Base-by-base conservation (phyloP, 345 rosid species). In the Isatis tinctoria region DNA sequence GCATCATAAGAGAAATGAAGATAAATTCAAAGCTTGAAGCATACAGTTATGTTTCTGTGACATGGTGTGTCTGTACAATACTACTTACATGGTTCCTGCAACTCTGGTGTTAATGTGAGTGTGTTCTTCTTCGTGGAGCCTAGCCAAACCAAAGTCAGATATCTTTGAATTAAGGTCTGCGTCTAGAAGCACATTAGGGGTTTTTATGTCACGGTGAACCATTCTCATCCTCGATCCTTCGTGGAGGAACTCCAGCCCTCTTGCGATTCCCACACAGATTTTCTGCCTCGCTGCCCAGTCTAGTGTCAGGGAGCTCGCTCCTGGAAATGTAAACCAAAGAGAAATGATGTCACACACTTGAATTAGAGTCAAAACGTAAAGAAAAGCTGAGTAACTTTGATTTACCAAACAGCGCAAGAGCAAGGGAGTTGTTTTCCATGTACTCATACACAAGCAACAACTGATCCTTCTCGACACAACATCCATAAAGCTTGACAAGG, bases 111-210 rank as follows among this genome's bases (percentile, higher is more conserved):
- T 87, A 51, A 89, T 78, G 62, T 84, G 91, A 40, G 81, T 80
- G 49, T 85, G 77, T 8, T 83, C 91, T 58, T 62, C 85, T 32
- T 81, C 86, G 6, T 82, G 39, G 44, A 84, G 86, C 76, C 82
- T 84, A 65, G 95, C 91, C 77, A 89, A 68, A 9, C 91, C 95
- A 63, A 87, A 89, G 62, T 89, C 95, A 0, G 91, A 89, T 72
- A 89, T 89, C 59, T 84, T 89, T 5, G 95, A 80, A 65, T 84
- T 89, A 3, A 87, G 70, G 51, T 84, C 67, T 0, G 10, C 51
- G 30, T 89, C 88, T 22, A 89, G 83, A 20, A 87, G 84, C 33
- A 87, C 83, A 56, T 89, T 89, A 3, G 83, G 67, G 33, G 79
- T 80, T 80, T 88, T 88, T 51, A 88, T 88, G 71, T 88, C 93